Evolutionary conservation across 306 rosid genomes (phyloP).

Genomic region (Carpinus viminea): DNA sequence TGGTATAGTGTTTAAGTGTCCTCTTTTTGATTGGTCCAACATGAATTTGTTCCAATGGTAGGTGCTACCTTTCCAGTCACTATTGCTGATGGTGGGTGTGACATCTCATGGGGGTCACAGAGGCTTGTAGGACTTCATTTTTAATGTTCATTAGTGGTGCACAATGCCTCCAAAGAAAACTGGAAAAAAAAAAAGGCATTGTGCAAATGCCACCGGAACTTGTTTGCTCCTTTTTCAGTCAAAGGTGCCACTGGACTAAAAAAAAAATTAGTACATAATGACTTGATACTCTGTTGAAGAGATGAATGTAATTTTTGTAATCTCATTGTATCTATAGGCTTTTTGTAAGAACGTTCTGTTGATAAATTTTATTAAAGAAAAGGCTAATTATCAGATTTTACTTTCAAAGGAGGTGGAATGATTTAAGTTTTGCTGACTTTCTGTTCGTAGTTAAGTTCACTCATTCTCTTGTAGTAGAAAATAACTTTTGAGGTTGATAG

Average conservation of each 20-base stretch:
- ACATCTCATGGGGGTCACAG: background rate
- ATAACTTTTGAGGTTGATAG: too few species aligned
- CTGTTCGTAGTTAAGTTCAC: background rate
- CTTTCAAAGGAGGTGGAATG: background rate
- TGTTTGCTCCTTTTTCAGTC: background rate
- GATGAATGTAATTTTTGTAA: background rate
- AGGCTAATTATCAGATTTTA: background rate
- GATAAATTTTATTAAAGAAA: background rate
- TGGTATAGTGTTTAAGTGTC: background rate
- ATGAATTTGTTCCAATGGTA: background rate
- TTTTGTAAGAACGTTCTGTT: background rate
- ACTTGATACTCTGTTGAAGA: background rate
- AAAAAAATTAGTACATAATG: background rate
- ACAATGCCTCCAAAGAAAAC: background rate
- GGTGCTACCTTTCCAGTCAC: background rate
- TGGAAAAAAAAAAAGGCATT: background rate
- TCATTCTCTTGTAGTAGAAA: background rate
- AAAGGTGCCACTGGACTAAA: background rate
- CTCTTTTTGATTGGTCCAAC: background rate
- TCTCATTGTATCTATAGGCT: too few species aligned
- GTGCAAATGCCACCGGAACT: background rate
- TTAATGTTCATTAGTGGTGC: background rate
- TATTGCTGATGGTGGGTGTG: background rate
- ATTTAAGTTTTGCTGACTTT: background rate
- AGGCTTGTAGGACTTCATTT: background rate